Percentiles rank a stretch among this genome's conserved stretches.
These are phyloP conservation scores for Theileria parva DNA, from an alignment of 169 alveolate species.

Conservation along the genomic window DNA sequence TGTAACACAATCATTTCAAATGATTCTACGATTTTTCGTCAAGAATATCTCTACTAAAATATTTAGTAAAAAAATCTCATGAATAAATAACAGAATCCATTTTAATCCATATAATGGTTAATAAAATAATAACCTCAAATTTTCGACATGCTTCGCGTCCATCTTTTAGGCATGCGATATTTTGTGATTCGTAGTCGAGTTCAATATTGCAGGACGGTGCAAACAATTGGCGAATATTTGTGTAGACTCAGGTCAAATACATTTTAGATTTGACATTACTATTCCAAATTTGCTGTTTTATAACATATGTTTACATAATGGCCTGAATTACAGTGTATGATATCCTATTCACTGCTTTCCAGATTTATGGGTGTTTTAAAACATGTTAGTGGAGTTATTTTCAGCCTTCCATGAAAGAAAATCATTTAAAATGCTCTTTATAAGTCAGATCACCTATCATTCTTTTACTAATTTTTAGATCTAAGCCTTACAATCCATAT, in stretches of 20 bases:
- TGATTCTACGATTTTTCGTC: conserved; percentile 2
- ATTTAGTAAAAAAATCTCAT: neutral
- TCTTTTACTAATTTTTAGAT: neutral
- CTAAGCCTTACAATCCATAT: neutral
- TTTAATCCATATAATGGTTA: conserved; percentile 1
- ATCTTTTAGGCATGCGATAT: conserved; percentile 13
- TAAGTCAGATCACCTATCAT: neutral
- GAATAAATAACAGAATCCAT: neutral
- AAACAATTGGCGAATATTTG: conserved; percentile 6
- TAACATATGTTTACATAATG: neutral
- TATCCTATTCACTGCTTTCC: neutral
- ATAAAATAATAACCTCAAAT: conserved; percentile 1
- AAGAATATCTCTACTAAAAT: neutral
- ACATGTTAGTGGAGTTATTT: neutral
- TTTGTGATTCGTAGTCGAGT: neutral
- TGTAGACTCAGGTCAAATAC: neutral
- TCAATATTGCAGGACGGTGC: conserved; percentile 24
- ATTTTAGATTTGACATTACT: neutral
- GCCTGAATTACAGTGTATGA: neutral
- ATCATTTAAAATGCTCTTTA: neutral
- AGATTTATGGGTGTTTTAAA: neutral
- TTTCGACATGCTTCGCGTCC: conserved; percentile 14
- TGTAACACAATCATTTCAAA: conserved; percentile 5
- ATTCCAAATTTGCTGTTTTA: neutral
- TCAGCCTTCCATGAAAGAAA: neutral